Evolutionary conservation across 306 rosid genomes (phyloP).

Genomic region (Vicia sativa): DNA sequence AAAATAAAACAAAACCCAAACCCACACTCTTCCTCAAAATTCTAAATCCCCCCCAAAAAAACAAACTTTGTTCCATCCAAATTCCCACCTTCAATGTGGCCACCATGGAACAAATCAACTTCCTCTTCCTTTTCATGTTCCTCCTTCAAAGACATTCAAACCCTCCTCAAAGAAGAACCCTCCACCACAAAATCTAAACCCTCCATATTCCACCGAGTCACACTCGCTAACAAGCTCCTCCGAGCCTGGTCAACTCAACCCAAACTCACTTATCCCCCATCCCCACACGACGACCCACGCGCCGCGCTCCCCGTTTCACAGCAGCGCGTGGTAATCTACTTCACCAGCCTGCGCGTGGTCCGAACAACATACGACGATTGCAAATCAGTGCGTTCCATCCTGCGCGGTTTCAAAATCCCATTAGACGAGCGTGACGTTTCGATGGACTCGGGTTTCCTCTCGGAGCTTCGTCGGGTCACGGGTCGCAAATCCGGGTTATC

Average conservation of each 20-base stretch:
- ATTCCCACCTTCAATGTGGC: constrained; percentile 75
- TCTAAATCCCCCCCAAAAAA: neutral
- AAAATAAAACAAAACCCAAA: constrained; percentile 22
- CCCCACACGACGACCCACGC: constrained; percentile 39
- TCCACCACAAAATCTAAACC: constrained; percentile 42
- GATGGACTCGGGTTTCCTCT: constrained; percentile 72
- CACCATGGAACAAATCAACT: constrained; percentile 75
- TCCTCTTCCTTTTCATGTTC: constrained; percentile 75
- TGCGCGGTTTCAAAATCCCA: constrained; percentile 68
- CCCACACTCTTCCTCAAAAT: neutral
- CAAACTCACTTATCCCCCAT: constrained; percentile 27
- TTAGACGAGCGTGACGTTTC: constrained; percentile 90
- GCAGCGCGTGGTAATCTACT: constrained; percentile 77
- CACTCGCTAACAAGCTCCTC: constrained; percentile 61
- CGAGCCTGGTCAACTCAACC: constrained; percentile 47
- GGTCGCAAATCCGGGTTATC: constrained; percentile 51
- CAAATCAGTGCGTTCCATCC: constrained; percentile 68
- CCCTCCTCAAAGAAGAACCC: constrained; percentile 68
- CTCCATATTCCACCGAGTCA: constrained; percentile 81
- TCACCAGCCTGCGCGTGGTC: constrained; percentile 90
- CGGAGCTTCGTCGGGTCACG: constrained; percentile 63
- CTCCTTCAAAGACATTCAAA: constrained; percentile 81
- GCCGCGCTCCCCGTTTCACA: constrained; percentile 55
- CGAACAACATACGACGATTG: constrained; percentile 82
- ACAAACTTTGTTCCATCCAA: constrained; percentile 15